Evolutionary conservation across 345 rosid species (phyloP).

Genomic region (Rhodamnia argentea): DNA sequence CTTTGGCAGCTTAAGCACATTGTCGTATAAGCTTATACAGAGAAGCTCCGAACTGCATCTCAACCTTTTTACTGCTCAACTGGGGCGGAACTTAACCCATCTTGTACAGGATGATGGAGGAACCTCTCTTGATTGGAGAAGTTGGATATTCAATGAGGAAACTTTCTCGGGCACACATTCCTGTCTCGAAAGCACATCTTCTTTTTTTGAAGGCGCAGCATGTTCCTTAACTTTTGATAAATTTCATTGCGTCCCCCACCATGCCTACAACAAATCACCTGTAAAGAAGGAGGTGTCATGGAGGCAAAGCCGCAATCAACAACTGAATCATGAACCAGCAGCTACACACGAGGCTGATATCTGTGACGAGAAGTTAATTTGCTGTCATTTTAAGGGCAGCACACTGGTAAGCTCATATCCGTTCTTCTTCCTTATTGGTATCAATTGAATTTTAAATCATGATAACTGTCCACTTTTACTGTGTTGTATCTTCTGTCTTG

Average conservation of each 20-base stretch:
- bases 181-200: slow-evolving; percentile 10
- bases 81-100: background rate
- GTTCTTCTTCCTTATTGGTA: background rate
- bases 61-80: background rate
- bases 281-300: slow-evolving; percentile 11
- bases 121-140: slow-evolving; percentile 59
- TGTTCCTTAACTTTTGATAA: slow-evolving; percentile 30
- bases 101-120: slow-evolving; percentile 31
- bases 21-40: background rate
- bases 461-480: background rate
- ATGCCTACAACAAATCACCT: slow-evolving; percentile 3
- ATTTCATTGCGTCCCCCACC: slow-evolving; percentile 9
- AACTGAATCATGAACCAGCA: slow-evolving; percentile 14
- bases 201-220: slow-evolving; percentile 15
- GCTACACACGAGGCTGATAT: slow-evolving; percentile 8
- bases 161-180: slow-evolving; percentile 1
- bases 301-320: slow-evolving; percentile 17
- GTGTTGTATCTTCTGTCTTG: background rate
- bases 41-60: background rate
- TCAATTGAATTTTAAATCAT: background rate
- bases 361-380: slow-evolving; percentile 17
- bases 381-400: slow-evolving; percentile 16
- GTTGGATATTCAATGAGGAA: slow-evolving; percentile 49
- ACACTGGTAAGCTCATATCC: slow-evolving; percentile 21
- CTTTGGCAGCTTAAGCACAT: background rate